Percentiles rank a stretch among this genome's conserved stretches.
phyloP scores from a whole-genome alignment of 371 early-diverging fungal species.

The Actinomortierella wolfii region DNA sequence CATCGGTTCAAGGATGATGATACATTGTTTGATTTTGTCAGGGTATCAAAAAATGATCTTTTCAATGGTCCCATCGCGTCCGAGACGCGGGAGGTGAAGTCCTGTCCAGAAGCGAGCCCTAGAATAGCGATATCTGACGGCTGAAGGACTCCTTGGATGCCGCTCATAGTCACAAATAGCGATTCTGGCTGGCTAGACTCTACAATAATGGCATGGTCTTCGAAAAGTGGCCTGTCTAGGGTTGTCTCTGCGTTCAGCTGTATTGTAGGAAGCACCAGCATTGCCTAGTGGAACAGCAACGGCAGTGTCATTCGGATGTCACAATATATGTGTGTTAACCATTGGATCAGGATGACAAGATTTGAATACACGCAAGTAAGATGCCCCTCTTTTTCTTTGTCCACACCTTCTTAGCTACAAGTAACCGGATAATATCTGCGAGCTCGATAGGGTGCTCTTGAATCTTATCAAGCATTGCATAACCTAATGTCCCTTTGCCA shows the following conservation, averaged over 20 bases:
- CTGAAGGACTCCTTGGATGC: slow-evolving; percentile 25
- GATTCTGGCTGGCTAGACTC: slow-evolving; percentile 28
- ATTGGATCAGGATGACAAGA: background rate
- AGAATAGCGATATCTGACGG: slow-evolving; percentile 29
- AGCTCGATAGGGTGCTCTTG: slow-evolving; percentile 40
- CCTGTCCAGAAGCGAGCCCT: slow-evolving; percentile 19
- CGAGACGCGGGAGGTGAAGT: slow-evolving; percentile 12
- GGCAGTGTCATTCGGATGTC: too few species aligned
- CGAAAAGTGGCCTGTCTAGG: slow-evolving; percentile 15
- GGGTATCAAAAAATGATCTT: slow-evolving; percentile 16
- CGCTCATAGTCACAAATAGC: slow-evolving; percentile 36
- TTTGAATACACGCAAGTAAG: background rate
- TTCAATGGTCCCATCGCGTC: slow-evolving; percentile 21
- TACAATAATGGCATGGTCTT: slow-evolving; percentile 40
- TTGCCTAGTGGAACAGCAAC: slow-evolving; percentile 23
- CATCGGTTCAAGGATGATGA: background rate
- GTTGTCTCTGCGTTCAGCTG: background rate
- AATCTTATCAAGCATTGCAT: slow-evolving; percentile 29
- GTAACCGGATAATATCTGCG: slow-evolving; percentile 31
- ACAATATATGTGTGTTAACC: too few species aligned
- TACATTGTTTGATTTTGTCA: slow-evolving; percentile 10
- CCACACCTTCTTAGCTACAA: slow-evolving; percentile 32
- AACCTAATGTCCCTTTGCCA: slow-evolving; percentile 27
- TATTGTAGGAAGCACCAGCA: slow-evolving; percentile 28
- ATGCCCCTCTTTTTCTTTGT: background rate